Conservation (phyloP, 441 rosid species). For the Bocquillonia castaneifolia region DNA sequence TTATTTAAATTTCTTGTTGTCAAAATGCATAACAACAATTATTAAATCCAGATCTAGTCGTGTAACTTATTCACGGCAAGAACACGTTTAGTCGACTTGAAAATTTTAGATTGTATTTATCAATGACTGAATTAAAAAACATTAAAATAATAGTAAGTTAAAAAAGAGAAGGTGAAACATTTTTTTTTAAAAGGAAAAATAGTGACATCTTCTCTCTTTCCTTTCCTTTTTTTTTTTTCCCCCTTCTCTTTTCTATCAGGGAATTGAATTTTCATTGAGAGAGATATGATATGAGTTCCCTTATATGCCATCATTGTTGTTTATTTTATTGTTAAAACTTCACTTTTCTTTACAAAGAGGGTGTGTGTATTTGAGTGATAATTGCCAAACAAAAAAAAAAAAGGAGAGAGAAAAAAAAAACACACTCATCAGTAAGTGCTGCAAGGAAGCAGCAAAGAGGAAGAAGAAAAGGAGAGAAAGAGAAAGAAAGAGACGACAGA, state of each 20-base stretch:
- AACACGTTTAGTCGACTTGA: no score
- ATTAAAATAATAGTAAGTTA: neutral
- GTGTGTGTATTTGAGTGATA: no score
- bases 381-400: constrained; percentile 19
- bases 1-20: constrained; percentile 4
- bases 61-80: no score
- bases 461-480: constrained; percentile 25
- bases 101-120: no score
- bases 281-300: constrained; percentile 24
- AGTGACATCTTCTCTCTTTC: constrained; percentile 34
- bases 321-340: constrained; percentile 15
- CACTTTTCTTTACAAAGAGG: constrained; percentile 10
- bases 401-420: no score
- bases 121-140: no score
- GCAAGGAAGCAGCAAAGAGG: constrained; percentile 20
- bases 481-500: constrained; percentile 44
- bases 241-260: constrained; percentile 28
- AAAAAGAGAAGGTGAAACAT: neutral
- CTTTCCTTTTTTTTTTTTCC: neutral
- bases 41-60: no score
- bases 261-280: constrained; percentile 30
- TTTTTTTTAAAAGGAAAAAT: constrained; percentile 37
- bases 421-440: constrained; percentile 20
- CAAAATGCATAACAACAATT: neutral
- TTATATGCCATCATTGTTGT: constrained; percentile 26